Evolutionary conservation across 148 eudicot species (phyloP), one percentile per base, ranked within the genome.

Genomic region (Rhododendron vialii): DNA sequence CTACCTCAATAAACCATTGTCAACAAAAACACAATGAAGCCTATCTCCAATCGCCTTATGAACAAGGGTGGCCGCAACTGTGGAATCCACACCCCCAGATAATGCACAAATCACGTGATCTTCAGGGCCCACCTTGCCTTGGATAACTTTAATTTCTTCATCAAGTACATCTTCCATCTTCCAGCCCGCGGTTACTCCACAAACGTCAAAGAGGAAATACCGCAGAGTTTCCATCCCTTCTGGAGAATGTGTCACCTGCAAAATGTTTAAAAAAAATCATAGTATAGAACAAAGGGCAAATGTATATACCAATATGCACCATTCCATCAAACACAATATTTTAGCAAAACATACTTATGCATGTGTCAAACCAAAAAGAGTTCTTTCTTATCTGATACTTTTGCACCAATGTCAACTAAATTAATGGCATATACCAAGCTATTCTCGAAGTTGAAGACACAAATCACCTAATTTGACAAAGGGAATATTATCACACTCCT

Each of bases 11-110:
- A 97, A 91, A 47, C 98, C 99, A 86, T 97, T 97, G 89, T 95
- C 98, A 41, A 95, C 98, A 89, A 97, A 95, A 87, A 94, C 89
- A 89, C 99, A 95, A 77, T 94, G 99, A 84, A 97, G 98, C 84
- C 98, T 91, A 33, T 95, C 98, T 59, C 98, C 98, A 85, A 97
- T 95, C 6, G 99, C 99, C 88, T 91, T 97, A 78, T 97, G 98
- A 87, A 97, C 99, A 87, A 95, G 98, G 38, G 98, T 93, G 57
- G 98, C 99, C 79, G 98, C 99, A 85, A 97, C 99, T 5, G 99
- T 93, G 48, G 99, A 97, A 91, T 97, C 99, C 28, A 97, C 99
- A 82, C 99, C 99, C 51, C 98, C 99, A 33, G 99, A 97, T 78
- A 97, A 87, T 17, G 98, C 98, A 92, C 98, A 95, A 59, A 97